Percentiles rank a stretch among this genome's conserved stretches.
Evolutionary conservation across 805 yeast genomes (phyloP).

Genomic region (Candida lessepsii): DNA sequence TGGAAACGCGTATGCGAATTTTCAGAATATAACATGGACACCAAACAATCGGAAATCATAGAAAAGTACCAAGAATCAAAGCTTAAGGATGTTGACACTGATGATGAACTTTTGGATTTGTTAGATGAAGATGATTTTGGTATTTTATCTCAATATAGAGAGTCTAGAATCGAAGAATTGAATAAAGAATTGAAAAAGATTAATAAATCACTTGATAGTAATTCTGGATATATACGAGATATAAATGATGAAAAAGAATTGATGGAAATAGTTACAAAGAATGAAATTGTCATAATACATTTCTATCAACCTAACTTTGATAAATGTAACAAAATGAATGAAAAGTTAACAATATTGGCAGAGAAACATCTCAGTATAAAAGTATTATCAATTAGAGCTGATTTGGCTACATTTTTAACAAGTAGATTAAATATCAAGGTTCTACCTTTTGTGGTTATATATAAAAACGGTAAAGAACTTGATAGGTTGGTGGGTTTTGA

Average conservation of each 20-base stretch:
- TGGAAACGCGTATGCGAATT: conserved; percentile 6
- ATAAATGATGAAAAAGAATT: conserved; percentile 54
- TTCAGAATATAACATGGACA: conserved; percentile 26
- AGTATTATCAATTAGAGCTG: conserved; percentile 57
- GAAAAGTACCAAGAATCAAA: conserved; percentile 47
- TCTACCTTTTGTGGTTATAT: conserved; percentile 68
- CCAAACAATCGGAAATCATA: conserved; percentile 30
- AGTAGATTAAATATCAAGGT: conserved; percentile 61
- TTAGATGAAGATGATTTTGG: conserved; percentile 44
- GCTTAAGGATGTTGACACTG: conserved; percentile 23
- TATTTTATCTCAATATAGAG: conserved; percentile 53
- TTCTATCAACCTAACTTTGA: conserved; percentile 61
- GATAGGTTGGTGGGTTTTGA: conserved; percentile 70
- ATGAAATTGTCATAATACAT: conserved; percentile 50
- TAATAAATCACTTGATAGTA: conserved; percentile 20
- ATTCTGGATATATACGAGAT: conserved; percentile 39
- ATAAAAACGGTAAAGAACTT: conserved; percentile 57
- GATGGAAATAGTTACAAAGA: conserved; percentile 48
- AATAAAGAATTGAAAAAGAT: conserved; percentile 41
- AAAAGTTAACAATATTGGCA: conserved; percentile 44
- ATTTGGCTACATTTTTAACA: conserved; percentile 69
- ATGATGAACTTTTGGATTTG: conserved; percentile 45
- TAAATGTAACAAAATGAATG: conserved; percentile 61
- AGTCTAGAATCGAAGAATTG: conserved; percentile 59
- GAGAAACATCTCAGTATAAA: conserved; percentile 55